These are phyloP conservation scores for Penicillium atrosanguineum DNA, from an alignment of 495 filamentous ascomycete species.

Conservation along the genomic window DNA sequence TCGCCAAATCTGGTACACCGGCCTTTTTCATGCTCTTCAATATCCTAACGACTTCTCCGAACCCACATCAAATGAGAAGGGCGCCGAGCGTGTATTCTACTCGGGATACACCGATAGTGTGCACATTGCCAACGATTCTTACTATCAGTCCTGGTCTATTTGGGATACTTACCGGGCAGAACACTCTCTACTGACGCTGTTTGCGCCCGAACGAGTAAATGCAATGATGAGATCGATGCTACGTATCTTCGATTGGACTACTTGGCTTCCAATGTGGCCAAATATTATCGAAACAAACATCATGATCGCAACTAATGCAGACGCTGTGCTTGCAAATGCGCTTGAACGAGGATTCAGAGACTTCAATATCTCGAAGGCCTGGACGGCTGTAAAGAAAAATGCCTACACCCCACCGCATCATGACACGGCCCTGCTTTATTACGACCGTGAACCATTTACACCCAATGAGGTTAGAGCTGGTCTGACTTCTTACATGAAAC, in stretches of 20 bases:
- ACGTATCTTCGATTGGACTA: conserved; percentile 27
- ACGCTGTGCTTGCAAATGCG: conserved; percentile 25
- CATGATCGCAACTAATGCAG: conserved; percentile 32
- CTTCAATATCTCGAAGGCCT: conserved; percentile 21
- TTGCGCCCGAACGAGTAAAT: conserved; percentile 27
- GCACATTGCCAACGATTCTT: conserved; percentile 20
- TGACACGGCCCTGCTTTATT: conserved; percentile 22
- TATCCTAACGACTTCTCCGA: conserved; percentile 30
- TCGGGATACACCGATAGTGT: conserved; percentile 28
- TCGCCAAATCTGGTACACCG: conserved; percentile 25
- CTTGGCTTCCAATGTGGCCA: conserved; percentile 29
- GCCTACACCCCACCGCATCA: conserved; percentile 23
- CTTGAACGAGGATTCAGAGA: conserved; percentile 24
- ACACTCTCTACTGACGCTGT: conserved; percentile 22
- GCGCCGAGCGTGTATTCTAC: conserved; percentile 13
- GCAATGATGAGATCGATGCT: conserved; percentile 29
- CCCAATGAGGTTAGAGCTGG: conserved; percentile 25
- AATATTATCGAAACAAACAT: conserved; percentile 30
- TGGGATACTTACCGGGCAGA: conserved; percentile 32
- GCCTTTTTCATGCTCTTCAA: conserved; percentile 25
- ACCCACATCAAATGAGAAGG: conserved; percentile 10
- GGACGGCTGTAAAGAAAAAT: conserved; percentile 24
- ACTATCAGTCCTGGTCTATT: conserved; percentile 32
- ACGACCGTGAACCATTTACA: conserved; percentile 25
- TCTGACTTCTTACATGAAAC: conserved; percentile 24